Evolutionary conservation across 176 grass and related monocot species (phyloP), one percentile per base, ranked within the genome.

Genomic region (Phoenix dactylifera): DNA sequence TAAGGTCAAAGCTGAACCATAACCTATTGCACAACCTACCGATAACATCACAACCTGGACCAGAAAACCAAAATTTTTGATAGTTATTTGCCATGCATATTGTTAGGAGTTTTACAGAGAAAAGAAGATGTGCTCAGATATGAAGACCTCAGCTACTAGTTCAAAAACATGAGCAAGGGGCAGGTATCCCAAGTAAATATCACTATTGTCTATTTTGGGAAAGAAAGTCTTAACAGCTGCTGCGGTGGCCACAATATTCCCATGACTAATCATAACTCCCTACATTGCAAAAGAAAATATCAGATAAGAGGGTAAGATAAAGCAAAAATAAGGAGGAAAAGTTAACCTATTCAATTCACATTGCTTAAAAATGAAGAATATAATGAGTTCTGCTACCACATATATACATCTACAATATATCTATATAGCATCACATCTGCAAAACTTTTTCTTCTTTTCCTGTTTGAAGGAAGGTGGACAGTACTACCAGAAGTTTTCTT

Each of bases 111-210:
- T 20, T 63, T 53, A 24, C n/a, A 67, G 7, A 67, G 20, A 20
- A 20, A 20, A 20, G n/a, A 63, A 22, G 32, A 63, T 14, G 50
- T 20, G 20, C 29, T 19, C 20, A 63, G 22, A 16, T 6, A 12
- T 48, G 14, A 26, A 24, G 51, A 97, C 92, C 87, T 97, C 92
- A 78, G 92, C 87, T 57, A 78, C 92, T 50, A 97, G 59, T 70
- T 97, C 92, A 74, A 97, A 83, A 82, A 97, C 85, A 58, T 97
- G 92, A 66, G 92, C 92, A 59, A 97, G 81, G 3, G 92, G 92
- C 39, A 97, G 83, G 58, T 88, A 97, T 12, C 81, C 92, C 75
- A 97, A 69, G 84, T 97, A 97, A 50, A 80, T 69, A 82, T 97
- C 92, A 49, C 91, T 97, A 23, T 59, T 85, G 6, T 84, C 81